Conservation (phyloP, 805 yeast species). For the Candida boleticola region DNA sequence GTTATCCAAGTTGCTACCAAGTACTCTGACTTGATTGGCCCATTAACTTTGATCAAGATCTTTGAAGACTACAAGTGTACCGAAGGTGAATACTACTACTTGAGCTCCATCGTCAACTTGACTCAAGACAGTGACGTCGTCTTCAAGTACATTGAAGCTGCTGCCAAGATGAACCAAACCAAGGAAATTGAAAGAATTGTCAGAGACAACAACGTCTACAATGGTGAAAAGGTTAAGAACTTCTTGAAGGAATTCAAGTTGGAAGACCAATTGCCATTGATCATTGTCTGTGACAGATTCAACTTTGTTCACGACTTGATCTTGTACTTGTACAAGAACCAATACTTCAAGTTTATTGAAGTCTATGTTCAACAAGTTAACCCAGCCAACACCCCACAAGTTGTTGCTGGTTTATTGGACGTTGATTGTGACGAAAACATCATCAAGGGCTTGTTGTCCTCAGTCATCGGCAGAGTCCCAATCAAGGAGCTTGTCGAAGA, state of each 20-base stretch:
- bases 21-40: constrained; percentile 90
- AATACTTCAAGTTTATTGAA: constrained; percentile 94
- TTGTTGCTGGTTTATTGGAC: constrained; percentile 91
- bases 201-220: constrained; percentile 89
- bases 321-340: constrained; percentile 90
- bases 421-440: constrained; percentile 95
- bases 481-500: constrained; percentile 84
- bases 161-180: constrained; percentile 84
- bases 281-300: constrained; percentile 93
- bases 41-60: constrained; percentile 77
- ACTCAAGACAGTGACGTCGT: constrained; percentile 95
- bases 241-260: constrained; percentile 91
- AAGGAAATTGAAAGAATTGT: constrained; percentile 96
- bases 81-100: constrained; percentile 93
- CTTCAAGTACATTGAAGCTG: constrained; percentile 92
- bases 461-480: constrained; percentile 94
- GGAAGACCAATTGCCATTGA: constrained; percentile 93
- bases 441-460: constrained; percentile 73
- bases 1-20: constrained; percentile 96
- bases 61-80: constrained; percentile 90
- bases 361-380: constrained; percentile 97
- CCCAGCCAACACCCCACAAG: constrained; percentile 94
- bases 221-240: constrained; percentile 96
- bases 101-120: constrained; percentile 88
- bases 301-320: constrained; percentile 91